These are phyloP conservation scores for Colletotrichum lindemuthianum DNA, from an alignment of 2,329 filamentous ascomycete genomes.

Conservation along the genomic window DNA sequence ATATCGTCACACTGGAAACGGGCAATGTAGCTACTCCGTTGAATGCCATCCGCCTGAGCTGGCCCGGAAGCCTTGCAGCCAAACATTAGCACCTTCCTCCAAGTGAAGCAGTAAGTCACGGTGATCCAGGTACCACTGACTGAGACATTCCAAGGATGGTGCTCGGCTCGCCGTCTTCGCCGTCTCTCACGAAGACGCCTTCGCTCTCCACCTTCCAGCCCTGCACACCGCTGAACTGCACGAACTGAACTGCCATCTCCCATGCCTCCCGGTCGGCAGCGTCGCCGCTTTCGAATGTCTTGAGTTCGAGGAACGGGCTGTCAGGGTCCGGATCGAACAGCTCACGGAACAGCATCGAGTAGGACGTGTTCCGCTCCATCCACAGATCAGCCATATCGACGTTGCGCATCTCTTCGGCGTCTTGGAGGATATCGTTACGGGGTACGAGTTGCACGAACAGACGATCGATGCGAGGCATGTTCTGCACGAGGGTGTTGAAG, in stretches of 20 bases:
- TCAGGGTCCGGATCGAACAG: conserved; percentile 45
- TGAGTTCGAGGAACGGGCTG: conserved; percentile 52
- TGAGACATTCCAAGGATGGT: conserved; percentile 31
- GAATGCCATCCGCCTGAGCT: conserved; percentile 44
- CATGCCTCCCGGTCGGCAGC: conserved; percentile 56
- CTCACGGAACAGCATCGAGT: conserved; percentile 56
- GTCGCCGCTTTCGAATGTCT: conserved; percentile 62
- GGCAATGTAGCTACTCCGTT: conserved; percentile 43
- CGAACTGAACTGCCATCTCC: conserved; percentile 55
- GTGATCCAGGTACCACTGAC: conserved; percentile 33
- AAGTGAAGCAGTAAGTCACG: not conserved
- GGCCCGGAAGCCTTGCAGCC: conserved; percentile 31
- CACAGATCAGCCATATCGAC: conserved; percentile 57
- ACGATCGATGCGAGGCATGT: conserved; percentile 60
- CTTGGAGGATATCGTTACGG: conserved; percentile 44
- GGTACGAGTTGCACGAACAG: conserved; percentile 64
- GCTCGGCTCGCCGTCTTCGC: conserved; percentile 32
- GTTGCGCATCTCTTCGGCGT: conserved; percentile 49
- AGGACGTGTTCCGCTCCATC: conserved; percentile 64
- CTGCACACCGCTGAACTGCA: conserved; percentile 46
- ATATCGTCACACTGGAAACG: conserved; percentile 41
- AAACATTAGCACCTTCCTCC: conserved; percentile 15
- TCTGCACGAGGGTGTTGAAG: conserved; percentile 58
- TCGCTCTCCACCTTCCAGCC: conserved; percentile 56
- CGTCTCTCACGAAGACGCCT: conserved; percentile 54